A percentile compares a stretch with the other conserved stretches of the same genome.
phyloP scores from a whole-genome alignment of 805 yeast genomes.

The Suhomyces sp. region DNA sequence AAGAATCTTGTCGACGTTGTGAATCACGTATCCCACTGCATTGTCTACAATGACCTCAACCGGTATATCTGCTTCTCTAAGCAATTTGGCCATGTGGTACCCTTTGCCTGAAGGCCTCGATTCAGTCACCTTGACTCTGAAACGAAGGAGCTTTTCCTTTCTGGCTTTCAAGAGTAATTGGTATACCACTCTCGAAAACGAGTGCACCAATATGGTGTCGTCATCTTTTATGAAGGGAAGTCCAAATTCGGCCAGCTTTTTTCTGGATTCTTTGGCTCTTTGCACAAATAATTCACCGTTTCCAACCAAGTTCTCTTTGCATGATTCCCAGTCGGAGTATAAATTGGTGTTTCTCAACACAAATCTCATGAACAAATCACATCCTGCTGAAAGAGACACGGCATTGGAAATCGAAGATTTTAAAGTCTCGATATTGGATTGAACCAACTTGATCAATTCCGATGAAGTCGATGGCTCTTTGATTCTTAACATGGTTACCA shows the following conservation, averaged over 20 bases:
- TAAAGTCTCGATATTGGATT: conserved; percentile 69
- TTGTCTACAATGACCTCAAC: conserved; percentile 85
- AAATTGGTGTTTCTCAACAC: conserved; percentile 85
- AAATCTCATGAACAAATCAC: conserved; percentile 93
- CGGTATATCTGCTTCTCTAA: conserved; percentile 75
- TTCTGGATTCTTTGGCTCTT: conserved; percentile 87
- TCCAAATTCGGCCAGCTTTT: conserved; percentile 84
- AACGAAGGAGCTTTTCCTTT: conserved; percentile 66
- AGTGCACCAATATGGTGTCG: conserved; percentile 85
- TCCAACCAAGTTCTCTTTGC: conserved; percentile 81
- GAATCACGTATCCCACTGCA: conserved; percentile 90
- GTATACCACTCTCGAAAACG: conserved; percentile 86
- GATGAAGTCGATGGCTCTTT: conserved; percentile 93
- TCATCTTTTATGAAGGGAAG: conserved; percentile 88
- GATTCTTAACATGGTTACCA: conserved; percentile 76
- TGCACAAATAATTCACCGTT: conserved; percentile 90
- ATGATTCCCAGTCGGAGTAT: conserved; percentile 92
- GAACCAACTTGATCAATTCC: conserved; percentile 79
- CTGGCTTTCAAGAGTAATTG: conserved; percentile 76
- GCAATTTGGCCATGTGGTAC: conserved; percentile 60
- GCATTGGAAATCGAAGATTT: conserved; percentile 84
- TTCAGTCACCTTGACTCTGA: conserved; percentile 89
- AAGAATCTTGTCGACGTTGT: conserved; percentile 86
- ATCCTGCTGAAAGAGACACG: conserved; percentile 92
- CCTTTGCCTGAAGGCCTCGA: conserved; percentile 85